Base-by-base conservation (phyloP, 2,329 filamentous ascomycete species). In the Aspergillus costaricaensis region DNA sequence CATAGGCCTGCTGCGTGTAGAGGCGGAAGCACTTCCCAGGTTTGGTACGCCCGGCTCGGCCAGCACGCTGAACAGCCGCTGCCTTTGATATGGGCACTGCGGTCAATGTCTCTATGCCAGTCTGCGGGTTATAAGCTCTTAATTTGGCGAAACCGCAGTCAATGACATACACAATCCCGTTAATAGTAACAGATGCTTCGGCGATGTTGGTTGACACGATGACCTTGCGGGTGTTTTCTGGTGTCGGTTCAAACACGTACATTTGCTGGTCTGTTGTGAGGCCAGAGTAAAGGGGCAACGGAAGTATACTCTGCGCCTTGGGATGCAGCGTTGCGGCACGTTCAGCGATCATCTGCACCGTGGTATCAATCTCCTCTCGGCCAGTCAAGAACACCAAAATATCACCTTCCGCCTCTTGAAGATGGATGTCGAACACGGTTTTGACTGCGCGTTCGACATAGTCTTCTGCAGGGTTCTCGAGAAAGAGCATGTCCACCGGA, bases 131-230 rank as follows among this genome's bases (percentile, higher is more conserved):
- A 77, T 92, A 98, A 6, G 91, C 89, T 41, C 92, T 87, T 19
- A 96, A 81, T 74, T 98, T 98, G 66, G 96, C 92, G 72, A 91
- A 97, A 1, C 95, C 95, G 56, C 86, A 88, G 75, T 99, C 95
- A 53, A 98, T 81, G 5, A 99, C 94, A 70, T 91, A 96, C 57
- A 92, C 88, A 62, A 98, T 93, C 2, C 92, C 92, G 56, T 95
- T 89, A 58, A 98, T 96, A 15, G 95, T 98, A 47, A 99, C 90
- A 1, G 92, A 96, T 4, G 95, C 94, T 80, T 99, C 95, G 12
- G 95, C 92, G 65, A 98, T 97, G 73, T 98, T 98, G 60, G 95
- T 98, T 4, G 91, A 90, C 66, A 97, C 88, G 38, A 99, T 91
- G 41, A 97, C 90, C 73, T 98, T 98, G 44, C 95, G 86, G 1